Conservation (phyloP, 2,329 filamentous ascomycete species). For the Claviceps paspali region DNA sequence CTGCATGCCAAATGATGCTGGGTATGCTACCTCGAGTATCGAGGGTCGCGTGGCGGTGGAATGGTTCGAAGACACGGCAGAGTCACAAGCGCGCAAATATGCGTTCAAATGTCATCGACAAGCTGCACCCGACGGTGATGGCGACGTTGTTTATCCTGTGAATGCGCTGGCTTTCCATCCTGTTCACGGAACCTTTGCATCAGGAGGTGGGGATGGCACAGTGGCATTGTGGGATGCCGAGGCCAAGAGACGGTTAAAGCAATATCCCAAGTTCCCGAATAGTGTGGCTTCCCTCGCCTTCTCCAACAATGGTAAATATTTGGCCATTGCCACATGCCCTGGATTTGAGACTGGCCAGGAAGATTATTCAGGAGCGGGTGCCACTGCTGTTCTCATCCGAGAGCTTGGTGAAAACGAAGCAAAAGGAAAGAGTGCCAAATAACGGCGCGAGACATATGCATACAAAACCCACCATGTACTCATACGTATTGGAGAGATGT, state of each 20-base stretch:
- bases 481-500: not conserved
- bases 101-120: constrained; percentile 98
- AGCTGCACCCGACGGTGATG: constrained; percentile 43
- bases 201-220: constrained; percentile 76
- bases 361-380: constrained; percentile 56
- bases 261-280: constrained; percentile 72
- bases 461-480: not conserved
- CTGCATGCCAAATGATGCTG: constrained; percentile 92
- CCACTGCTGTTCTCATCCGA: constrained; percentile 63
- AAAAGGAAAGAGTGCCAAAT: constrained; percentile 67
- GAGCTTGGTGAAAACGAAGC: constrained; percentile 81
- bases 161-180: constrained; percentile 85
- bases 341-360: constrained; percentile 81
- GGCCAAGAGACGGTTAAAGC: constrained; percentile 75
- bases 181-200: constrained; percentile 69
- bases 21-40: constrained; percentile 84
- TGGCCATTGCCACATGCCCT: constrained; percentile 70
- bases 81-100: constrained; percentile 86
- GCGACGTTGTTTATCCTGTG: constrained; percentile 79
- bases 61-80: constrained; percentile 83
- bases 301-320: constrained; percentile 57
- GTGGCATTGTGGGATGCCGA: constrained; percentile 90
- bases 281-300: constrained; percentile 68
- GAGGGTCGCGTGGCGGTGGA: constrained; percentile 93
- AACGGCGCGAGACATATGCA: too few relatives aligned